These are phyloP conservation scores for Hanseniaspora clermontiae DNA, from an alignment of 805 yeast genomes.

Conservation along the genomic window DNA sequence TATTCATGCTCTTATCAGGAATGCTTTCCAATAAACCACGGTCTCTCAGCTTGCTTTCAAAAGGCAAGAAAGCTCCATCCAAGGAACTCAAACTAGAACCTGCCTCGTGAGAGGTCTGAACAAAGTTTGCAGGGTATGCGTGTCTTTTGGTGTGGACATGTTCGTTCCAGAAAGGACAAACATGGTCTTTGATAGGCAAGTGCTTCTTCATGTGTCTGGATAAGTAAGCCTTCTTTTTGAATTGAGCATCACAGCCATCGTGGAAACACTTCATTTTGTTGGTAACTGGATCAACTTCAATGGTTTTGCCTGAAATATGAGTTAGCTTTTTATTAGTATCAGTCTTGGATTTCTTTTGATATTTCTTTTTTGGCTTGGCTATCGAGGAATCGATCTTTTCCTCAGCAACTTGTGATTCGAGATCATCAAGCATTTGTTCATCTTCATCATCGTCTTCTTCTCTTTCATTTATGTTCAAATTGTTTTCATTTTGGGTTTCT, in stretches of 20 bases:
- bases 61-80: slow-evolving; percentile 10
- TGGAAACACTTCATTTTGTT: slow-evolving; percentile 7
- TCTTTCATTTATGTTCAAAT: background rate
- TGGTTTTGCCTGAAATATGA: slow-evolving; percentile 5
- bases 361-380: background rate
- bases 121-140: background rate
- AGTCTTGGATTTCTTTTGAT: background rate
- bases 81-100: background rate
- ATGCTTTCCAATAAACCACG: background rate
- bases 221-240: slow-evolving; percentile 54
- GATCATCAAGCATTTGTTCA: background rate
- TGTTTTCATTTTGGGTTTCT: background rate
- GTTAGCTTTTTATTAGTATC: background rate
- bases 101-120: background rate
- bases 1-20: slow-evolving; percentile 1
- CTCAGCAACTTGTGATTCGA: background rate
- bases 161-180: slow-evolving; percentile 55
- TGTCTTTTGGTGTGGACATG: slow-evolving; percentile 16
- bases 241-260: slow-evolving; percentile 49
- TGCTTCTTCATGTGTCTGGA: slow-evolving; percentile 78
- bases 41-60: slow-evolving; percentile 12
- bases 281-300: slow-evolving; percentile 10
- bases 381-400: background rate
- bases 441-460: background rate
- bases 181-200: slow-evolving; percentile 59